phyloP scores from a whole-genome alignment of 306 rosid genomes.

The Lotus japonicus region DNA sequence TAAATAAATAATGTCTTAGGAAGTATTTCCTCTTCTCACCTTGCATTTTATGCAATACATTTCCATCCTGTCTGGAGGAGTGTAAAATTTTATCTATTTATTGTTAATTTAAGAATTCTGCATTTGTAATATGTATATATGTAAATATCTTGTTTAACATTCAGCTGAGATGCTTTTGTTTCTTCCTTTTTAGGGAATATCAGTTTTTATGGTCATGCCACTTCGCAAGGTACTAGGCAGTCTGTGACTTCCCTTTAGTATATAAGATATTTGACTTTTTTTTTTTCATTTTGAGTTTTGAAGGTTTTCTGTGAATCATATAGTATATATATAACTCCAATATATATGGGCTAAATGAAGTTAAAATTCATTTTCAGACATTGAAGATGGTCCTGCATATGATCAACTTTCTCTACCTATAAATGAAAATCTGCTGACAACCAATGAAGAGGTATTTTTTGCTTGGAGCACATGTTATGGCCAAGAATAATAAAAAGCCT shows the following conservation, averaged over 20 bases:
- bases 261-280: neutral
- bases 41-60: neutral
- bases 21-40: neutral
- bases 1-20: neutral
- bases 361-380: constrained; percentile 35
- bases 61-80: neutral
- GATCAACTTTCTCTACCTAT: constrained; percentile 41
- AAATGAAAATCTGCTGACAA: constrained; percentile 46
- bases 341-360: neutral
- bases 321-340: neutral
- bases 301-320: neutral
- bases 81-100: neutral
- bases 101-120: neutral
- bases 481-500: neutral
- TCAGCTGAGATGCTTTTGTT: constrained; percentile 16
- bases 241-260: neutral
- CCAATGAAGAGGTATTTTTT: constrained; percentile 41
- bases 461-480: neutral
- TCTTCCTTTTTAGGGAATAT: constrained; percentile 32
- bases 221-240: constrained; percentile 37
- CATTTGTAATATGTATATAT: neutral
- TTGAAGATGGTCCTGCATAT: constrained; percentile 49
- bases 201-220: constrained; percentile 37
- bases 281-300: neutral
- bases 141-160: neutral